These are phyloP conservation scores for Serendipita indica DNA, from an alignment of 768 basidiomycete genomes.

Conservation along the genomic window DNA sequence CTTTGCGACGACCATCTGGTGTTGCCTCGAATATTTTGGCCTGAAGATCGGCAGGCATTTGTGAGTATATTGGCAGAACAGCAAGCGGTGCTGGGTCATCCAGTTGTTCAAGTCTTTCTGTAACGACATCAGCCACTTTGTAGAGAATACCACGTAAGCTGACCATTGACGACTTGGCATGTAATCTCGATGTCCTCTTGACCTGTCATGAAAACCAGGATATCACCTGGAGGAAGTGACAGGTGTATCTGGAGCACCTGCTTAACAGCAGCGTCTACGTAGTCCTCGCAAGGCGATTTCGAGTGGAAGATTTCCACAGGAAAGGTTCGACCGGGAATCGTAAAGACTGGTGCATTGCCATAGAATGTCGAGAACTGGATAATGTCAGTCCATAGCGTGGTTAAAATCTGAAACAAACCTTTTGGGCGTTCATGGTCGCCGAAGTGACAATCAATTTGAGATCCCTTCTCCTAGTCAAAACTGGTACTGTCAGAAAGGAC, in stretches of 20 bases:
- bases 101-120: slow-evolving; percentile 85
- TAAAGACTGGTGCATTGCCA: slow-evolving; percentile 87
- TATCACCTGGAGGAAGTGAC: slow-evolving; percentile 83
- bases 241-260: slow-evolving; percentile 95
- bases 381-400: not conserved
- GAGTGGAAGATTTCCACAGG: slow-evolving; percentile 93
- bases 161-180: slow-evolving; percentile 85
- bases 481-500: slow-evolving; percentile 23
- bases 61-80: slow-evolving; percentile 96
- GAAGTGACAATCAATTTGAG: slow-evolving; percentile 95
- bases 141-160: slow-evolving; percentile 19
- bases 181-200: slow-evolving; percentile 98
- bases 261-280: slow-evolving; percentile 95
- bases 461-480: slow-evolving; percentile 80
- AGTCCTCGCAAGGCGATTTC: slow-evolving; percentile 97
- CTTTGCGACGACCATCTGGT: slow-evolving; percentile 83
- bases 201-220: slow-evolving; percentile 98
- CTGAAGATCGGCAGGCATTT: slow-evolving; percentile 98
- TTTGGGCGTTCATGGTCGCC: slow-evolving; percentile 98
- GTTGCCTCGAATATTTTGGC: slow-evolving; percentile 97
- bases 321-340: slow-evolving; percentile 89
- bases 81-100: slow-evolving; percentile 78
- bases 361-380: slow-evolving; percentile 91
- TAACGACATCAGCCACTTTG: slow-evolving; percentile 7
- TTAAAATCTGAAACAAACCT: slow-evolving; percentile 36